A percentile compares a stretch with the other conserved stretches of the same genome.
These are phyloP conservation scores for Kappamyces sp. DNA, from an alignment of 192 early-diverging fungal genomes.

Conservation along the genomic window DNA sequence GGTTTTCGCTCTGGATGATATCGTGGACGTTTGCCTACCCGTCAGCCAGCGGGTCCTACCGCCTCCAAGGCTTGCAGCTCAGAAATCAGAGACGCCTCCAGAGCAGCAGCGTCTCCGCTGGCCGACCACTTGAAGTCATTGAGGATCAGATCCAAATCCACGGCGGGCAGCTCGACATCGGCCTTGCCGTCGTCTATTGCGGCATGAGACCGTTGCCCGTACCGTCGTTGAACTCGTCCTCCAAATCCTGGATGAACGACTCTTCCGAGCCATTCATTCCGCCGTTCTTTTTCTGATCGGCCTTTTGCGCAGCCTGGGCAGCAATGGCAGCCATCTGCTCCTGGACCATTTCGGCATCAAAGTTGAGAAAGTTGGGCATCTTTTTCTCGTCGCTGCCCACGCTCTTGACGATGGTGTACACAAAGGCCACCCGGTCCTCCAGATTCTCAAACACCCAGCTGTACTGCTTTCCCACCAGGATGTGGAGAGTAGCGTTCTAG, in stretches of 20 bases:
- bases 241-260: not conserved
- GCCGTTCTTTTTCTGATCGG: not conserved
- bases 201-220: slow-evolving; percentile 12
- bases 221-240: not conserved
- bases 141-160: slow-evolving; percentile 65
- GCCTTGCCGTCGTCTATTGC: slow-evolving; percentile 34
- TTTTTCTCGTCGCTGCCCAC: slow-evolving; percentile 27
- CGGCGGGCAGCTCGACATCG: slow-evolving; percentile 4
- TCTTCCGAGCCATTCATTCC: not conserved
- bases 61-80: slow-evolving; percentile 84
- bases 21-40: slow-evolving; percentile 84
- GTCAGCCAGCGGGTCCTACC: slow-evolving; percentile 30
- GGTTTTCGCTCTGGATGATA: slow-evolving; percentile 86
- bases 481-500: slow-evolving; percentile 16
- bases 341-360: slow-evolving; percentile 37
- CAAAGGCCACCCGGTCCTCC: slow-evolving; percentile 32
- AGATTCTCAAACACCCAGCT: slow-evolving; percentile 33
- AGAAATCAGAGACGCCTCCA: slow-evolving; percentile 75
- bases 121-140: slow-evolving; percentile 86
- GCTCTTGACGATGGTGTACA: slow-evolving; percentile 35
- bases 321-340: not conserved
- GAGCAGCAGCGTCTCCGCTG: slow-evolving; percentile 76
- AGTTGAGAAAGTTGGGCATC: slow-evolving; percentile 32
- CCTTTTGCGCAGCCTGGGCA: not conserved
- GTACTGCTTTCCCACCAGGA: slow-evolving; percentile 39